Conservation (phyloP, 164 flowering plant genomes). For the Macadamia integrifolia region DNA sequence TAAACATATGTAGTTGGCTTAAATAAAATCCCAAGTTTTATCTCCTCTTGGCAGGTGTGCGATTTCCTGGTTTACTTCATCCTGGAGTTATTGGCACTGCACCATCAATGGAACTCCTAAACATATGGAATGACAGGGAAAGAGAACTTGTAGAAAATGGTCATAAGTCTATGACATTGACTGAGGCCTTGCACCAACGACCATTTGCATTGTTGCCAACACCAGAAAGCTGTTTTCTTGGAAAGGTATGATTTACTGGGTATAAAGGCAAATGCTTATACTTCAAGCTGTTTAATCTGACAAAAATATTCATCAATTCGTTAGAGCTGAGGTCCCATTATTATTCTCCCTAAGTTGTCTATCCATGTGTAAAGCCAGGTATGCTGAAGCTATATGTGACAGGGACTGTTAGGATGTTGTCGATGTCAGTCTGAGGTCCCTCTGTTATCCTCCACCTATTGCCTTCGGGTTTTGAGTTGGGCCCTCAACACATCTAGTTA, state of each 20-base stretch:
- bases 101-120: conserved; percentile 82
- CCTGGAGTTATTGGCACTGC: conserved; percentile 96
- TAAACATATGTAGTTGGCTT: no score
- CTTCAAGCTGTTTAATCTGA: no score
- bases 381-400: no score
- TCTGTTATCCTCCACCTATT: no score
- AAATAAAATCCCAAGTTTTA: no score
- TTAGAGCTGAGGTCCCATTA: no score
- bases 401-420: no score
- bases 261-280: background rate
- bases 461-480: no score
- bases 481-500: no score
- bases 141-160: conserved; percentile 67
- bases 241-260: conserved; percentile 46
- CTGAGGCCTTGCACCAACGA: conserved; percentile 79
- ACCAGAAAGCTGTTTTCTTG: conserved; percentile 71
- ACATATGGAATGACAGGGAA: conserved; percentile 87
- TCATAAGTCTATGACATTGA: conserved; percentile 48
- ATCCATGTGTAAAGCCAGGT: background rate
- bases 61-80: conserved; percentile 89
- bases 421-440: no score
- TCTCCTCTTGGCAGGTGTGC: conserved; percentile 45
- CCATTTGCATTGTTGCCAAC: conserved; percentile 87
- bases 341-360: no score
- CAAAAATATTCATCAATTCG: no score